Base-by-base conservation (phyloP, 306 rosid genomes). In the Canavalia gladiata region DNA sequence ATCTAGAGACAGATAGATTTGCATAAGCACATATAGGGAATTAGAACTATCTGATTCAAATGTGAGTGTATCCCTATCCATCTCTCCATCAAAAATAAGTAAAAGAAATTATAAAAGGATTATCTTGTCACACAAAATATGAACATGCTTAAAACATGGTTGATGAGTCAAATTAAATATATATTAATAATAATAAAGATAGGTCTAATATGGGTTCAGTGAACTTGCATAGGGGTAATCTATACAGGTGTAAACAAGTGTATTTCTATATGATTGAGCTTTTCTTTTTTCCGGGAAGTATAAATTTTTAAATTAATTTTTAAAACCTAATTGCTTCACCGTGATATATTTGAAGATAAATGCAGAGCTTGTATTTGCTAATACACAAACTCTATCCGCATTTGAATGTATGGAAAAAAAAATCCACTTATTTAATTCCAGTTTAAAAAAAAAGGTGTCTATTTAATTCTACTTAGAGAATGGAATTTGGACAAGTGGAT, bases 1-100 rank as follows among this genome's bases (percentile, higher is more conserved):
- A 42, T 31, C 43, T 49, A 59, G 9, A 63, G 52, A 64, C 43
- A 51, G 3, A 12, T 28, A 54, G 45, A 12, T 7, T 4, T 54
- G 33, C 25, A 52, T 10, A 66, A 35, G 31, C 42, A 65, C 7
- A 39, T 6, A 39, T 13, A 8, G 57, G 28, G n/a, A 46, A 37
- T 66, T 33, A 34, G 62, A 46, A 9, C 28, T n/a, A 59, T 18
- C 69, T 45, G 68, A 74, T 33, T 59, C 74, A 68, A 31, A 0
- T 4, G 33, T 66, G 54, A 65, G 12, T 74, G 52, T 54, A 55
- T 81, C 74, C 68, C 3, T 42, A 65, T 65, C 52, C 60, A 31
- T 42, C 8, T 43, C 11, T 41, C 5, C 25, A 6, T 7, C 18
- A 42, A 43, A 60, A 13, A 42, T 64, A 7, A 65, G 31, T 29